Base-by-base conservation (phyloP, 148 eudicot genomes). In the Vaccinium vitisidaea region DNA sequence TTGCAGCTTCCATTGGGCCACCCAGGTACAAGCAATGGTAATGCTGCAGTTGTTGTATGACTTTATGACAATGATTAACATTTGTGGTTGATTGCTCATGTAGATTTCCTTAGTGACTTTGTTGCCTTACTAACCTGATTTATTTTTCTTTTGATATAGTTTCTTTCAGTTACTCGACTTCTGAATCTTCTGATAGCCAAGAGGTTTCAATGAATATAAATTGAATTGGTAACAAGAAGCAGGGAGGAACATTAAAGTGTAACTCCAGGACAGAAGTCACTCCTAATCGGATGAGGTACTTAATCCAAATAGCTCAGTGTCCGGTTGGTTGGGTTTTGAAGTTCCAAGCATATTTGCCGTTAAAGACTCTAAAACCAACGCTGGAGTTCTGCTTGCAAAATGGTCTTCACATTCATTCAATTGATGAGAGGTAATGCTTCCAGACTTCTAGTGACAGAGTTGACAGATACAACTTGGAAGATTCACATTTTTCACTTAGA, bases 351-450 rank as follows among this genome's bases (percentile, higher is more conserved):
- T 63, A 61, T 70, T 16, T 43, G 3, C n/a, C 12, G 4, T 75
- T 77, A 75, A 74, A 87, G 6, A 71, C 71, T 1, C 32, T 67
- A 18, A 19, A n/a, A 79, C 48, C 58, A 43, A 80, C 82, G 49
- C 90, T 94, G 99, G 97, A 94, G 96, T 89, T 92, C 98, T 81
- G 99, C 99, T 84, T 96, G 99, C 88, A 96, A 95, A 89, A 95
- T 97, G 98, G 92, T 94, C 73, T 93, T 98, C 8, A 95, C 98
- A 74, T 84, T 97, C 81, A 90, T 94, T 84, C 98, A 97, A 73
- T 89, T 97, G 86, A 97, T 97, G 99, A 82, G 98, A 97, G 99
- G 99, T 97, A 90, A 75, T 84, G 23, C 54, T 82, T 83, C 74
- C 80, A 25, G 67, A 30, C 32, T 67, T n/a, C 36, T 19, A 50